Evolutionary conservation across 352 stramenopile genomes (phyloP), one percentile per base, ranked within the genome.

Genomic region (Phytophthora cactorum): DNA sequence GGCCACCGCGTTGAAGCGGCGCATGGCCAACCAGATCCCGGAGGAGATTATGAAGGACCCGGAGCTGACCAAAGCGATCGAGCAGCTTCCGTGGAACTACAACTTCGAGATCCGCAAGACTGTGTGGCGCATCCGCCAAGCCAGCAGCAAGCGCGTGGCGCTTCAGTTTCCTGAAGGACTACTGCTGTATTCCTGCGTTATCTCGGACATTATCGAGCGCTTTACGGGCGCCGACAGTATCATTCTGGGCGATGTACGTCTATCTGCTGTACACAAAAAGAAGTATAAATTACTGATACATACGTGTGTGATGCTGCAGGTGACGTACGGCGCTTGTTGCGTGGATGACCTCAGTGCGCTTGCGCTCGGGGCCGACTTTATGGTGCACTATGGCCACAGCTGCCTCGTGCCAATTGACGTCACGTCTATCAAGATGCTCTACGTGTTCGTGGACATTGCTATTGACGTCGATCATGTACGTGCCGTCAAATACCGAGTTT

Each of bases 341-440:
- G 96, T 99, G 22, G 98, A 99, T 69, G 98, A 99, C 69, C 85
- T 99, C 52, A 98, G 92, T 15, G 97, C 98, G 9, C 87, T 97
- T 31, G 93, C 96, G 0, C 79, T 99, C 3, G 97, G 96, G 2
- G 97, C 93, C 14, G 93, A 99, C 73, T 95, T 99, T 25, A 91
- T 99, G 75, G 91, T 99, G n/a, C 98, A 99, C 75, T 99, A 99
- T 70, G 98, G 98, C 39, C 98, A 99, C 77, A 98, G 91, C 39
- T 99, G 98, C 75, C 83, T 99, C 15, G 97, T 99, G 25, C 98
- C 98, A 0, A 96, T 99, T 51, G 95, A 98, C 47, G 81, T 97
- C 36, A 99, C 98, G 14, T 89, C 86, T 25, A 97, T 98, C 64
- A 97, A 97, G 72, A 96, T 97, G 83, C 79, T 99, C 14, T 99